Evolutionary conservation across 495 filamentous ascomycete species (phyloP).

Genomic region (Friedmanniomyces simplex): DNA sequence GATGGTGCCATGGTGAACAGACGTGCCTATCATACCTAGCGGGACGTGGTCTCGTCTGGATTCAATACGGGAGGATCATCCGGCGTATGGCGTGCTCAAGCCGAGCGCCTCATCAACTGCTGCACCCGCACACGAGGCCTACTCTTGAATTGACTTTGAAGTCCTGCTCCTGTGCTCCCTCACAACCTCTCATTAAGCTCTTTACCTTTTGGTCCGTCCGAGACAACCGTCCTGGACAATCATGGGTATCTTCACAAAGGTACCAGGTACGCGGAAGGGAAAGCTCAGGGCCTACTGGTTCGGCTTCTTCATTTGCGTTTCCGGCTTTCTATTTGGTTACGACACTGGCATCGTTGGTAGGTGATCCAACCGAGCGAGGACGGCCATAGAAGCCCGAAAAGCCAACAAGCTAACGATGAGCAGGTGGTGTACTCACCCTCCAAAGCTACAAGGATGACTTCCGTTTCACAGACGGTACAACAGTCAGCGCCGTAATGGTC

Average conservation of each 20-base stretch:
- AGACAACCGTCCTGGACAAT: background rate
- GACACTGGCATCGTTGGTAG: slow-evolving; percentile 19
- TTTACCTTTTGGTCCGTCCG: background rate
- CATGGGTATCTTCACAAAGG: background rate
- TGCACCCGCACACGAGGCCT: background rate
- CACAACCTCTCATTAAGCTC: background rate
- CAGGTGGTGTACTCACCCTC: slow-evolving; percentile 20
- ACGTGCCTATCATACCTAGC: no score
- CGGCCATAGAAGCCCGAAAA: background rate
- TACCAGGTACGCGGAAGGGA: slow-evolving; percentile 1
- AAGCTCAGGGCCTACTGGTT: slow-evolving; percentile 6
- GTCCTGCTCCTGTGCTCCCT: background rate
- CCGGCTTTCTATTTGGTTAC: slow-evolving; percentile 20
- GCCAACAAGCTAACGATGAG: background rate
- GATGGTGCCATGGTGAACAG: no score
- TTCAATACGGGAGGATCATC: background rate
- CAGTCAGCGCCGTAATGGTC: slow-evolving; percentile 12
- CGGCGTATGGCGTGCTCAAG: background rate
- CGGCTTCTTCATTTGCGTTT: slow-evolving; percentile 7
- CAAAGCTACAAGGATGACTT: slow-evolving; percentile 16
- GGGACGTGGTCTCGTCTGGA: no score
- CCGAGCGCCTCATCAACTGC: background rate
- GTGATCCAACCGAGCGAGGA: background rate
- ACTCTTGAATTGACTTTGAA: background rate
- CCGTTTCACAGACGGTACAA: slow-evolving; percentile 9